Evolutionary conservation across 169 alveolate species (phyloP).

Genomic region (Cryptosporidium bovis): DNA sequence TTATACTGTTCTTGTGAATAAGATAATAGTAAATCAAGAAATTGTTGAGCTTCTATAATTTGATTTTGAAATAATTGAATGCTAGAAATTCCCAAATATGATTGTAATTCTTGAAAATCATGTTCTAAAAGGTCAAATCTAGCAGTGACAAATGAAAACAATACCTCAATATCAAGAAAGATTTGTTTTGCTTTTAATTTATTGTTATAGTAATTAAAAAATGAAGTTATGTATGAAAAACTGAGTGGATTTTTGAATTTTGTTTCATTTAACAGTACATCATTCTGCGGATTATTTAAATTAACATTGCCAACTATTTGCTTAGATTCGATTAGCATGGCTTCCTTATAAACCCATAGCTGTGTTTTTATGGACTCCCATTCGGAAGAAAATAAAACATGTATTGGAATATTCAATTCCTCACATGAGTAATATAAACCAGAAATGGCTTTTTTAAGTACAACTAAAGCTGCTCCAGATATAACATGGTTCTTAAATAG

Average conservation of each 20-base stretch:
- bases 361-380: conserved; percentile 65
- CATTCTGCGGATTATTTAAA: not conserved
- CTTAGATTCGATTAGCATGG: not conserved
- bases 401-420: conserved; percentile 64
- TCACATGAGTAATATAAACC: conserved; percentile 49
- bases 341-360: conserved; percentile 42
- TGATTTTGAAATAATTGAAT: conserved; percentile 70
- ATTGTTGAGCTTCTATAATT: conserved; percentile 70
- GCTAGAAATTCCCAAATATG: conserved; percentile 40
- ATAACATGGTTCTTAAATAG: conserved; percentile 59
- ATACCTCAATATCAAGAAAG: conserved; percentile 58
- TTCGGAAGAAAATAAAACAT: conserved; percentile 49
- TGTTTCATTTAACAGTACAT: conserved; percentile 1
- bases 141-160: conserved; percentile 48
- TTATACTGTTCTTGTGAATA: conserved; percentile 67
- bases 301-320: not conserved
- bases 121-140: conserved; percentile 51
- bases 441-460: conserved; percentile 63
- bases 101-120: conserved; percentile 67
- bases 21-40: conserved; percentile 27
- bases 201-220: conserved; percentile 18
- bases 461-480: conserved; percentile 72
- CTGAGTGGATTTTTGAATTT: not conserved
- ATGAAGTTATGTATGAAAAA: conserved; percentile 6
- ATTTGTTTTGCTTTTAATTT: conserved; percentile 29